Percentiles rank a stretch among this genome's conserved stretches.
phyloP scores from a whole-genome alignment of 768 basidiomycete genomes.

The Auriculariales sp. region DNA sequence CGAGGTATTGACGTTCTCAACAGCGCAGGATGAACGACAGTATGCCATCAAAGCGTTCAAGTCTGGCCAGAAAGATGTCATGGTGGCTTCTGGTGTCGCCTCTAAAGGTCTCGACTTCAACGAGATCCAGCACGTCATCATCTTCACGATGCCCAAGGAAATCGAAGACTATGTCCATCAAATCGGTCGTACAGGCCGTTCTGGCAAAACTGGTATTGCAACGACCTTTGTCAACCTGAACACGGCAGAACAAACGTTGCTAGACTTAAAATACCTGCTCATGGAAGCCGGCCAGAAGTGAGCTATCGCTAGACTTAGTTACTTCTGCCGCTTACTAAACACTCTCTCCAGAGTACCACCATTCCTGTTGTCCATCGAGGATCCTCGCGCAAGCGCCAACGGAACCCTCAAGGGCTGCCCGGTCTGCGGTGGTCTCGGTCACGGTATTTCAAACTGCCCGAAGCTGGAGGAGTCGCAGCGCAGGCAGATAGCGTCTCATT shows the following conservation, averaged over 20 bases:
- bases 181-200: conserved; percentile 94
- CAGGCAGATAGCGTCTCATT: conserved; percentile 66
- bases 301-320: conserved; percentile 10
- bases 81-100: conserved; percentile 97
- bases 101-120: conserved; percentile 98
- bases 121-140: conserved; percentile 98
- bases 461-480: conserved; percentile 90
- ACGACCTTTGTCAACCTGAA: conserved; percentile 99
- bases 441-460: conserved; percentile 87
- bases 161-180: conserved; percentile 99
- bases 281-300: conserved; percentile 98
- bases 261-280: conserved; percentile 92
- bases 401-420: conserved; percentile 77
- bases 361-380: conserved; percentile 80
- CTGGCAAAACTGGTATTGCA: conserved; percentile 96
- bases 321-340: conserved; percentile 7
- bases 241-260: conserved; percentile 85
- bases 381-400: conserved; percentile 70
- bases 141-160: conserved; percentile 98
- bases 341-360: conserved; percentile 63
- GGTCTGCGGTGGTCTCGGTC: conserved; percentile 94
- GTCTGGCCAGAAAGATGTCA: conserved; percentile 92
- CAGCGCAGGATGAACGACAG: conserved; percentile 96
- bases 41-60: conserved; percentile 99
- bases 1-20: background rate